Conservation (phyloP, 2,329 filamentous ascomycete genomes). For the Fusarium annulatum region DNA sequence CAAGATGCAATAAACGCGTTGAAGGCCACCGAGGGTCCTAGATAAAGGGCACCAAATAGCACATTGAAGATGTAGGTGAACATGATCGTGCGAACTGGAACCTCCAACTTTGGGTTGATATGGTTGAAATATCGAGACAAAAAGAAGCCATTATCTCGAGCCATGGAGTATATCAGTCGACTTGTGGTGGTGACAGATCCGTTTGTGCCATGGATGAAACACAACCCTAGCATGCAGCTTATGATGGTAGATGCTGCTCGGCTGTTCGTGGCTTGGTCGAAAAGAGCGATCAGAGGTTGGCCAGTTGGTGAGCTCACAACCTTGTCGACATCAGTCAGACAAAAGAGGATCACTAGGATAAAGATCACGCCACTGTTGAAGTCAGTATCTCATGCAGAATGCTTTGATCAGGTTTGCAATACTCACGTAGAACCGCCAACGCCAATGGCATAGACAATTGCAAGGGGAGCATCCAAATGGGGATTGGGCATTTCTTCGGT, state of each 20-base stretch:
- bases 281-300: not conserved
- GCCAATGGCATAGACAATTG: not conserved
- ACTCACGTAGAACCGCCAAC: slow-evolving; percentile 1
- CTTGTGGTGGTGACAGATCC: not conserved
- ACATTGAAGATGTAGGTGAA: not conserved
- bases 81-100: not conserved
- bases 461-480: not conserved
- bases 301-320: not conserved
- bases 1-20: not conserved
- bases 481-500: slow-evolving; percentile 1
- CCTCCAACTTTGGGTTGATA: not conserved
- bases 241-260: not conserved
- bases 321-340: not conserved
- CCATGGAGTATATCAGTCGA: not conserved
- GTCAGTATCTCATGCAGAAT: not conserved
- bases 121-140: not conserved
- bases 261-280: not conserved
- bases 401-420: rapidly evolving
- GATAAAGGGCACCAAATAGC: not conserved
- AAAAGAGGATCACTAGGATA: not conserved
- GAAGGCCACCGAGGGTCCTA: not conserved
- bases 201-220: not conserved
- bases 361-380: not conserved
- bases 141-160: not conserved
- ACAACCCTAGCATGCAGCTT: not conserved